Percentiles rank a stretch among this genome's conserved stretches.
phyloP scores from a whole-genome alignment of 306 rosid species.

The Prunus persica region DNA sequence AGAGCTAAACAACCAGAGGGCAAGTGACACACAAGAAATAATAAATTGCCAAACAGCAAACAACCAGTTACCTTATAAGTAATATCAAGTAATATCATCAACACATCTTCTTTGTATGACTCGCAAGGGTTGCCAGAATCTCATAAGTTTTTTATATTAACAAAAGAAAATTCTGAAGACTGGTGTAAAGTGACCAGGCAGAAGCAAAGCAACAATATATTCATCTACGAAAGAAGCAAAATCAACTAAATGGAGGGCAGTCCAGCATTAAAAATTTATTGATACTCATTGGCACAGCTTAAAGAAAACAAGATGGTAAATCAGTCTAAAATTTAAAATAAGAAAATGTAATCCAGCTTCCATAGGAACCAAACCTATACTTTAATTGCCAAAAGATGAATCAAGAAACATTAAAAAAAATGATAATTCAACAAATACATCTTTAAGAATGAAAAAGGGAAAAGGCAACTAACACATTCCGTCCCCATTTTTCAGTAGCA shows the following conservation, averaged over 20 bases:
- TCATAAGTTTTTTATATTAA: no score
- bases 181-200: not conserved
- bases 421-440: constrained; percentile 16
- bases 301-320: not conserved
- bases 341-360: no score
- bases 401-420: not conserved
- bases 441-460: not conserved
- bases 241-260: not conserved
- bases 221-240: not conserved
- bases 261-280: not conserved
- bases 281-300: not conserved
- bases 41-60: not conserved
- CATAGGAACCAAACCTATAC: not conserved
- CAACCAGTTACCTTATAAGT: not conserved
- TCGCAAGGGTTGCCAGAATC: not conserved
- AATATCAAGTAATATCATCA: not conserved
- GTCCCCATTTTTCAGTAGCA: constrained; percentile 94
- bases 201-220: not conserved
- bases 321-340: not conserved
- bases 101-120: not conserved
- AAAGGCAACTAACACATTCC: constrained; percentile 73
- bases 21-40: not conserved
- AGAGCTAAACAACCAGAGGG: not conserved
- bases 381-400: not conserved
- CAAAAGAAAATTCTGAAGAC: not conserved